Evolutionary conservation across 1,139 yeast genomes (phyloP), one percentile per base, ranked within the genome.

Genomic region (Geotrichum phurueaensis): DNA sequence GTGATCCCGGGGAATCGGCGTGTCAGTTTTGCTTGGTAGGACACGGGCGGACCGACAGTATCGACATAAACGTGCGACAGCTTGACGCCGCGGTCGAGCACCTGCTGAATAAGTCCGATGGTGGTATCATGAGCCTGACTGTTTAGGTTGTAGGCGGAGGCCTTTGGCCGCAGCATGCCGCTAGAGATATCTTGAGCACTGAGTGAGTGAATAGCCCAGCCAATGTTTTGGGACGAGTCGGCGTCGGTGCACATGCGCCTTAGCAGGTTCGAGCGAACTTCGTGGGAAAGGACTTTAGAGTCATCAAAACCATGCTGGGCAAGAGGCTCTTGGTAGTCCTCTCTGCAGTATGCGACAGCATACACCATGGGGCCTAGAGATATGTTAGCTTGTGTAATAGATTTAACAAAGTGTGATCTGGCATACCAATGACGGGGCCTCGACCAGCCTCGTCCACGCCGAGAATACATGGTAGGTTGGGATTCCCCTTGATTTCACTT

Each of bases 401-500:
- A 31, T 22, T 29, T 15, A 6, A 23, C 18, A 1, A 15, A 45
- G 6, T 36, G 13, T 47, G n/a, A 13, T 15, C 50, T 22, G 31
- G 31, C 31, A 7, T 51, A 56, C 59, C 80, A 58, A 94, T 70
- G 0, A 95, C 97, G 0, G 99, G 99, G 0, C 99, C 99, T 65
- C 99, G 80, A 0, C 99, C 99, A 0, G 99, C 99, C 72, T 94
- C 99, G 72, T 94, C 99, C 1, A 94, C 96, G 3, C 99, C 99
- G 15, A 94, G 74, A 1, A 90, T 83, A 2, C 78, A 77, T 68
- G 75, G 76, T 53, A 66, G 67, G 5, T 65, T 48, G 3, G 64
- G 65, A 49, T 68, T 63, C 3, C 60, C 60, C 5, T 54, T 48
- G 12, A 74, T 63, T 5, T 59, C 53, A 5, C 59, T 53, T 1